phyloP scores from a whole-genome alignment of 2,329 filamentous ascomycete species.

The Penicillium oxalicum region DNA sequence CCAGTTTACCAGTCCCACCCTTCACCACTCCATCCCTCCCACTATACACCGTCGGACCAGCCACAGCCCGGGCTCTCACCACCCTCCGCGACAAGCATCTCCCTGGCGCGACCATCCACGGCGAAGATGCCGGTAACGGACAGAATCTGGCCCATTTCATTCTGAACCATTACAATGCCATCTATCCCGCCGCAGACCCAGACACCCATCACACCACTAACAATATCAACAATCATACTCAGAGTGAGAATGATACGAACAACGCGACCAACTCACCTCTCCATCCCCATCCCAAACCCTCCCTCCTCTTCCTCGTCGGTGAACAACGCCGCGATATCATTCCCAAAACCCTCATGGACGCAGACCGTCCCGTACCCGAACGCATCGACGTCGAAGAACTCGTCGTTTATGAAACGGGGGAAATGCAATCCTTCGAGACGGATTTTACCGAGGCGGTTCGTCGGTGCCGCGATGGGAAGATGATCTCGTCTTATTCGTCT shows the following conservation, averaged over 20 bases:
- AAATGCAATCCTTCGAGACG: constrained; percentile 69
- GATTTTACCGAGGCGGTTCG: constrained; percentile 56
- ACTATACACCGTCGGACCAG: constrained; percentile 47
- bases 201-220: not conserved
- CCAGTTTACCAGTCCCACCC: not conserved
- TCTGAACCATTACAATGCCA: constrained; percentile 62
- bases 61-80: constrained; percentile 59
- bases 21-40: constrained; percentile 12
- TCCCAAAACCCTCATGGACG: constrained; percentile 66
- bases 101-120: constrained; percentile 59
- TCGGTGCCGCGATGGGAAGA: not conserved
- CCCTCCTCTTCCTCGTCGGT: constrained; percentile 80
- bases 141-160: constrained; percentile 74
- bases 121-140: constrained; percentile 78
- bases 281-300: constrained; percentile 37
- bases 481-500: too few relatives aligned
- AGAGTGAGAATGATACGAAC: too few relatives aligned
- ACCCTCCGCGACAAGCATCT: constrained; percentile 39
- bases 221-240: too few relatives aligned
- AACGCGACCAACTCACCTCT: too few relatives aligned
- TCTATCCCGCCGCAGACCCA: constrained; percentile 13
- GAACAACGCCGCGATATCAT: constrained; percentile 88
- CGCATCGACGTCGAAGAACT: constrained; percentile 68
- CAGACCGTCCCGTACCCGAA: constrained; percentile 42
- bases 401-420: constrained; percentile 79